phyloP scores from a whole-genome alignment of 2,329 filamentous ascomycete genomes.

The Colletotrichum lentis region DNA sequence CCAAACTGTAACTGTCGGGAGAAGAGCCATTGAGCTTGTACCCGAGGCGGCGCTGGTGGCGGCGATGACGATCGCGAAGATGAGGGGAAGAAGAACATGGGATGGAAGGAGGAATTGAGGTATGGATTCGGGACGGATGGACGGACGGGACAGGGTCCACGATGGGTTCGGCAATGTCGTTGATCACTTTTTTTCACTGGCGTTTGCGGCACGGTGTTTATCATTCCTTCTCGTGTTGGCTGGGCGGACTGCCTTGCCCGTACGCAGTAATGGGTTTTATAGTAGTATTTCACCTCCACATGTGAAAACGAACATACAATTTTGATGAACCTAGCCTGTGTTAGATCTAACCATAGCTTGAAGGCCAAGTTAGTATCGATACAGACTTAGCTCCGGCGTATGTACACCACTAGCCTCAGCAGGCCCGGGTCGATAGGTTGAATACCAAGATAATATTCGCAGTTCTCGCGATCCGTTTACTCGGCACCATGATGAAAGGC shows the following conservation, averaged over 20 bases:
- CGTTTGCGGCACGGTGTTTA: conserved; percentile 22
- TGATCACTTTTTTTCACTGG: conserved; percentile 4
- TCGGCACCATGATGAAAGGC: background rate
- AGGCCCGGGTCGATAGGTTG: background rate
- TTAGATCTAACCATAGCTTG: background rate
- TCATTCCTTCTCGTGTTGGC: background rate
- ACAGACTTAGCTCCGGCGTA: background rate
- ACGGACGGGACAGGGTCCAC: conserved; percentile 1
- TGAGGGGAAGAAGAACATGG: background rate
- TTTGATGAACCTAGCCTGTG: background rate
- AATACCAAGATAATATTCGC: background rate
- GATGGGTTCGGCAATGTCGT: conserved; percentile 20
- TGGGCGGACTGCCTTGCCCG: background rate
- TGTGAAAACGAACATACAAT: background rate
- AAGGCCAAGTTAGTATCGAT: background rate
- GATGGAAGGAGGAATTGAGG: conserved; percentile 22
- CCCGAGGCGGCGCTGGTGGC: background rate
- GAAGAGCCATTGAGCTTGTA: background rate
- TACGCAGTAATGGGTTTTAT: conserved; percentile 3
- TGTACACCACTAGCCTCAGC: background rate
- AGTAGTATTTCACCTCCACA: background rate
- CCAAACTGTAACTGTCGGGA: conserved; percentile 2
- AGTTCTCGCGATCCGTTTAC: background rate
- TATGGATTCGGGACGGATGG: background rate
- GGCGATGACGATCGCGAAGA: background rate